Conservation (phyloP, 2,329 filamentous ascomycete species). For the Fusarium agapanthi region DNA sequence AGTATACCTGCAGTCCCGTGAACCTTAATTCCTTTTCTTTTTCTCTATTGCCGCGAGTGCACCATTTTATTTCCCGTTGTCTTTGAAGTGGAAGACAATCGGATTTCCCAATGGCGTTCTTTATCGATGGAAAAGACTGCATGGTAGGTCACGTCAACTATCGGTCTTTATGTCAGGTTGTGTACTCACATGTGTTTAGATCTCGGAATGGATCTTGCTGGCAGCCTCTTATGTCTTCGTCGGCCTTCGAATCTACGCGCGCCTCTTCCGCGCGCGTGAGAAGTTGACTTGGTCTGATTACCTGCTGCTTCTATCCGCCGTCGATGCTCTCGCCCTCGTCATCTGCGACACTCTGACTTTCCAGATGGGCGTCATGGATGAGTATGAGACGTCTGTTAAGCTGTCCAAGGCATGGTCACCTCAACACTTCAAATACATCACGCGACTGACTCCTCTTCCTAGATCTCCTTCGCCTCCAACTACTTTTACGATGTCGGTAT, state of each 20-base stretch:
- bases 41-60: neutral
- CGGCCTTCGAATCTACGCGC: constrained; percentile 45
- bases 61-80: neutral
- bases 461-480: constrained; percentile 49
- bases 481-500: constrained; percentile 51
- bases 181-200: constrained; percentile 24
- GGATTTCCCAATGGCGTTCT: constrained; percentile 26
- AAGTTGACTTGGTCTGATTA: constrained; percentile 44
- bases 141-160: constrained; percentile 11
- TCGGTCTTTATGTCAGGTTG: rapidly evolving
- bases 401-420: constrained; percentile 42
- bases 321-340: constrained; percentile 46
- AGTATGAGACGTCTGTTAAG: constrained; percentile 41
- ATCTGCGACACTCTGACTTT: constrained; percentile 49
- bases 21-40: neutral
- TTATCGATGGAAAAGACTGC: constrained; percentile 36
- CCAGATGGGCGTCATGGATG: constrained; percentile 45
- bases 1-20: neutral
- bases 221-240: constrained; percentile 41
- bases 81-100: neutral
- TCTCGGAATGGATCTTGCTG: constrained; percentile 48
- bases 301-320: constrained; percentile 41
- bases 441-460: neutral
- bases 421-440: rapidly evolving
- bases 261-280: constrained; percentile 43